Percentiles rank a stretch among this genome's conserved stretches.
Conservation (phyloP, 148 eudicot genomes). For the Vaccinium vitisidaea region DNA sequence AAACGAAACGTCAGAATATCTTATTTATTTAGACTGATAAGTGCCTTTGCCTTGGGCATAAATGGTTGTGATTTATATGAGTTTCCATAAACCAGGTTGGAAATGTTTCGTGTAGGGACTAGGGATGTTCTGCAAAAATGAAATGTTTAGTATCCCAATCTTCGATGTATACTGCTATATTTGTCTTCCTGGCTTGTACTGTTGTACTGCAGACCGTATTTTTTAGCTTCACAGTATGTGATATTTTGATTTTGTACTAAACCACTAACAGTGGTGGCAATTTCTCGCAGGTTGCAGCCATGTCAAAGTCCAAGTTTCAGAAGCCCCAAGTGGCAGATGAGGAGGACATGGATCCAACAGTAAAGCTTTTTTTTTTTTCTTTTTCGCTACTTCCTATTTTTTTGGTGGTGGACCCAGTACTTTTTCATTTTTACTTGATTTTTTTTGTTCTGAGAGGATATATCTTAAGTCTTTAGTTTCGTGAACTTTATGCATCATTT, state of each 20-base stretch:
- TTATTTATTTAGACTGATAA: not conserved
- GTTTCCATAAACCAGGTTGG: not conserved
- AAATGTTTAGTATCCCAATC: too few relatives aligned
- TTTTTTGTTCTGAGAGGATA: not conserved
- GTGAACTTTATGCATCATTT: constrained; percentile 8
- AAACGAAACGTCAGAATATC: not conserved
- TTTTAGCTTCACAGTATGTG: not conserved
- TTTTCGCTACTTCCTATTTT: not conserved
- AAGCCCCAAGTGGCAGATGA: constrained; percentile 69
- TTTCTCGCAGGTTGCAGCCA: constrained; percentile 44
- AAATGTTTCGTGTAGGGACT: not conserved
- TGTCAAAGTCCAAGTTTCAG: constrained; percentile 42
- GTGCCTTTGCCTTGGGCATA: not conserved
- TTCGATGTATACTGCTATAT: too few relatives aligned
- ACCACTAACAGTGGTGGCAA: not conserved
- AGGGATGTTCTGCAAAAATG: too few relatives aligned
- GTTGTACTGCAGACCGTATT: not conserved
- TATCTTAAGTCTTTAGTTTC: not conserved
- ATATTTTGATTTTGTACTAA: not conserved
- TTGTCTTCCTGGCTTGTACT: too few relatives aligned
- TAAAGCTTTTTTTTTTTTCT: constrained; percentile 21
- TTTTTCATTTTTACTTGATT: not conserved
- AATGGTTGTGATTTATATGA: not conserved
- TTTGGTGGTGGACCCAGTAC: not conserved
- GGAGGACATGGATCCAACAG: constrained; percentile 97